Evolutionary conservation across 768 basidiomycete species (phyloP), one percentile per base, ranked within the genome.

Genomic region (Dentipellis fragilis): DNA sequence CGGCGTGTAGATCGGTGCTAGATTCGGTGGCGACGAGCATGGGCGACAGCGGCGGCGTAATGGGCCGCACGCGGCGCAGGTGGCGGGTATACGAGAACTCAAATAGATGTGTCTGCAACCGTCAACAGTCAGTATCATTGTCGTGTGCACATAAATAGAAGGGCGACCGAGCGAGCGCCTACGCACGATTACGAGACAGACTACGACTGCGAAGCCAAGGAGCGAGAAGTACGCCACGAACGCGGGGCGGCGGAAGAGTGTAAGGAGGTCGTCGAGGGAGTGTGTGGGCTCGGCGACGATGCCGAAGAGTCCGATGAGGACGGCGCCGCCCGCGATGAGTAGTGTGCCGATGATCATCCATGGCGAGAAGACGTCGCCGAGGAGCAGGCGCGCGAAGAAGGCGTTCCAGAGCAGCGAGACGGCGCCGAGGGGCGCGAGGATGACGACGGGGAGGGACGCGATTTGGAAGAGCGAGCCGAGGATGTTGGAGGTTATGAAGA

Each of bases 371-470:
- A 81, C 76, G 65, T 96, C 92, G 10, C 89, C 90, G 11, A 95
- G 78, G 40, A 95, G 77, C 40, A 94, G 63, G 34, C 83, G 78
- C 14, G 93, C 92, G 65, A 95, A 93, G 64, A 95, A 80, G 4
- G 93, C 93, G 67, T 97, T 97, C 89, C 89, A 95, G 29, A 97
- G 79, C 29, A 97, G 79, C 2, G 89, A 92, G 34, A 94, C 88
- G 0, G 93, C 93, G 10, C 93, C 93, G 4, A 97, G 78, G 0
- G 93, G 93, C 0, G 93, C 93, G 52, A 97, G 85, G 55, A 97
- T 90, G 57, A 95, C 93, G 60, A 97, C 90, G 2, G 93, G 93
- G 11, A 97, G 80, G 2, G 92, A 89, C 9, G 91, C 92, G 42
- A 97, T 91, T 72, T 95, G 93, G 61, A 95, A 87, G 38, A 94